Evolutionary conservation across 2,329 filamentous ascomycete species (phyloP), one percentile per base, ranked within the genome.

Genomic region (Septoria linicola): DNA sequence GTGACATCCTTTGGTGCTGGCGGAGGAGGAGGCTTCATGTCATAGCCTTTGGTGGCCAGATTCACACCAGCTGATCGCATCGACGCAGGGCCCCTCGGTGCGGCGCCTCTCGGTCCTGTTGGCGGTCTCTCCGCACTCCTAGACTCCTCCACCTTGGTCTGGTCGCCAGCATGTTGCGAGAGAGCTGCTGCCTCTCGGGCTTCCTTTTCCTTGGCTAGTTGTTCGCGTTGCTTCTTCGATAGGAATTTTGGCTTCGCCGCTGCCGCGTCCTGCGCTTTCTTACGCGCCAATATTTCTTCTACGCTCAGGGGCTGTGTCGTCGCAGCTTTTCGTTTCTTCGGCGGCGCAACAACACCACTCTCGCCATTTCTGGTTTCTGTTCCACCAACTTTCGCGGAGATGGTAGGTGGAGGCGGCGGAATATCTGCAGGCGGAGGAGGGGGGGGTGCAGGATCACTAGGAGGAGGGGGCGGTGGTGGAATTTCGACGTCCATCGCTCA

Each of bases 221-320:
- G 81, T 68, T 95, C 89, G 49, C 91, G 81, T 68, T 95, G 81
- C 25, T 87, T 85, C 74, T 88, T 93, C 3, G 88, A 87, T 17
- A 96, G 75, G 67, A 95, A 95, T 69, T 89, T 91, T 4, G 90
- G 90, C 77, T 93, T 96, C 49, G 88, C 81, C 8, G 89, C 86
- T 13, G 87, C 89, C 30, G 87, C 87, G 71, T 93, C 89, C 21
- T 88, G 86, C 55, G 88, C 89, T 66, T 87, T 88, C 77, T 95
- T 95, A 73, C 91, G 87, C 60, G 83, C 82, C 17, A 96, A 73
- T 3, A 96, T 80, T 62, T 95, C 88, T 70, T 96, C 90, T 50
- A 96, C 85, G 66, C 89, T 91, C 41, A 95, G 75, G 7, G 87
- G 87, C 63, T 64, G 71, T 57, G 59, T 73, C 45, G 37, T 49